These are phyloP conservation scores for Sugiyamaella sp. DNA, from an alignment of 1,139 yeast species.

Conservation along the genomic window DNA sequence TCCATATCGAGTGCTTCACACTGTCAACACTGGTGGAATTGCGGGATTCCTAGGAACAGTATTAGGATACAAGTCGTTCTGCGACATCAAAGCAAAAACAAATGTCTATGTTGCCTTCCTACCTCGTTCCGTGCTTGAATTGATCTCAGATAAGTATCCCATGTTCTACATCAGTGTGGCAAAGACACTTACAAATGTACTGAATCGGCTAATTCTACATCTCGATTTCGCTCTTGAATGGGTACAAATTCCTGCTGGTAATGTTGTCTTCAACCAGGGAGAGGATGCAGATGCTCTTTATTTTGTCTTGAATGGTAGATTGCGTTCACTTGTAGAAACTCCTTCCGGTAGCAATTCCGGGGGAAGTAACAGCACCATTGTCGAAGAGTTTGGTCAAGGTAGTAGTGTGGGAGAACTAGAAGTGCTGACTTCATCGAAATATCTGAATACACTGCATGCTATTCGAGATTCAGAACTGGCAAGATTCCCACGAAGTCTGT, in stretches of 20 bases:
- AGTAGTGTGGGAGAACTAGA: constrained; percentile 95
- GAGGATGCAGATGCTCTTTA: constrained; percentile 92
- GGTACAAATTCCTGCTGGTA: constrained; percentile 89
- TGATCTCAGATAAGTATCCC: constrained; percentile 73
- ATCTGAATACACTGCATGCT: constrained; percentile 78
- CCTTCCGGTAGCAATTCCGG: neutral
- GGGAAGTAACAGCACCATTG: constrained; percentile 44
- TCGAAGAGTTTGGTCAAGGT: constrained; percentile 91
- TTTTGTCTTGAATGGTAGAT: constrained; percentile 85
- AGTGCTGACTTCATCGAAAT: constrained; percentile 79
- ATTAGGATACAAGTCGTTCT: constrained; percentile 79
- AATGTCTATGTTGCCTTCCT: constrained; percentile 73
- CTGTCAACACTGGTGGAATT: constrained; percentile 74
- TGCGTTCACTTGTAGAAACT: constrained; percentile 59
- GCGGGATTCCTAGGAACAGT: constrained; percentile 87
- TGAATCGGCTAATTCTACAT: constrained; percentile 68
- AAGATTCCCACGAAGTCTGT: constrained; percentile 84
- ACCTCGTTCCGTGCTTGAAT: constrained; percentile 63
- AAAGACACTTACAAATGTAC: constrained; percentile 62
- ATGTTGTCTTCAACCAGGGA: constrained; percentile 75
- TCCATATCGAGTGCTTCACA: constrained; percentile 52
- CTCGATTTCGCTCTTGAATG: constrained; percentile 94
- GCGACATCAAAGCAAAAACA: constrained; percentile 60
- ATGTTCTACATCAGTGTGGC: constrained; percentile 79
- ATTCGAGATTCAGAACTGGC: constrained; percentile 94